Conservation (phyloP, 176 grass and related monocot species). For the Oryza meridionalis region DNA sequence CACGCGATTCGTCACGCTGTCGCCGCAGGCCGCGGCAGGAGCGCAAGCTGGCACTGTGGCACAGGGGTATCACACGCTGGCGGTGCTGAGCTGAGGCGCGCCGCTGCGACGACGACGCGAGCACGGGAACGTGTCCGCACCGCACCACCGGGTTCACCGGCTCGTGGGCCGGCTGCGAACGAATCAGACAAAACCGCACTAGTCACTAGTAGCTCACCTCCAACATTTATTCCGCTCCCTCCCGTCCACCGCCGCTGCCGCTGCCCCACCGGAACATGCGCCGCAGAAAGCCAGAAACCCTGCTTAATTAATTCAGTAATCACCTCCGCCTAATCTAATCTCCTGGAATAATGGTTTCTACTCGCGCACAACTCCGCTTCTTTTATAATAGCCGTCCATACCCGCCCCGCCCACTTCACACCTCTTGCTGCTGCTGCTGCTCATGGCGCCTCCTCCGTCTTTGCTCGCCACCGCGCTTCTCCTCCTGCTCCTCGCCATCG, state of each 20-base stretch:
- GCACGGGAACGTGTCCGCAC: neutral
- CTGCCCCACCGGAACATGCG: slow-evolving; percentile 35
- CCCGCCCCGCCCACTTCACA: neutral
- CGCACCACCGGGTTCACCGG: neutral
- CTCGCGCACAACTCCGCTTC: neutral
- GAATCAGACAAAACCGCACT: too few species aligned
- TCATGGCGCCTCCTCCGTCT: slow-evolving; percentile 37
- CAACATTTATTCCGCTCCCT: slow-evolving; percentile 52
- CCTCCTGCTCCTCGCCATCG: slow-evolving; percentile 22
- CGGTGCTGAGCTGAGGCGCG: neutral
- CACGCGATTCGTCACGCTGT: too few species aligned
- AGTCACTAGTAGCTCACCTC: too few species aligned
- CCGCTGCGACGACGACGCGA: neutral
- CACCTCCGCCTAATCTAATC: slow-evolving; percentile 23
- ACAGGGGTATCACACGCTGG: neutral
- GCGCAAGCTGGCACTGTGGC: neutral
- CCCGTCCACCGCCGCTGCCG: neutral
- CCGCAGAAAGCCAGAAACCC: neutral
- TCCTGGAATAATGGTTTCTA: neutral
- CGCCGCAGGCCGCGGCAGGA: neutral
- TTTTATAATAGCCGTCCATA: slow-evolving; percentile 34
- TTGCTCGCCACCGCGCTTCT: slow-evolving; percentile 25
- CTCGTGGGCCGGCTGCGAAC: neutral
- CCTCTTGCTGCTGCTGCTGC: neutral
- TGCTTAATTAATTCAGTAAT: neutral